Evolutionary conservation across 176 grass and related monocot species (phyloP), one percentile per base, ranked within the genome.

Genomic region (Elymus sibiricus): DNA sequence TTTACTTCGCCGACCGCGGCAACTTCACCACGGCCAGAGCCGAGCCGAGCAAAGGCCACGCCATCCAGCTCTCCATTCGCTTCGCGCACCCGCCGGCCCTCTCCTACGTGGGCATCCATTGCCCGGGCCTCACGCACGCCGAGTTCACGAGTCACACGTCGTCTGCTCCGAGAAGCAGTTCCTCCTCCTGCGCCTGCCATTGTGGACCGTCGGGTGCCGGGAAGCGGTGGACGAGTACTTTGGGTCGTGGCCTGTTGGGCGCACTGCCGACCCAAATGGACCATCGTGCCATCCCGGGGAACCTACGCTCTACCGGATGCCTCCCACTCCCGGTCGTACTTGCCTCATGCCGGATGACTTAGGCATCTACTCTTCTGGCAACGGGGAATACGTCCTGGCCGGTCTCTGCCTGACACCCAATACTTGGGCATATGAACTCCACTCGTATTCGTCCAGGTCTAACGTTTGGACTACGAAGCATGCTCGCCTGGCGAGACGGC

Each of bases 291-390:
- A 11, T 10, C 1, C 10, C 7, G 4, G 35, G 70, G 39, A 25
- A 27, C 24, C 70, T 7, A 7, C 40, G 46, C 42, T 15, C 1
- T 29, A 29, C n/a, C n/a, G 5, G 24, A 74, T 74, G 6, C 40
- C 21, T 47, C 13, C 4, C 7, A 11, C 0, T 1, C 6, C 5
- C 4, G 6, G 42, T 3, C n/a, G n/a, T 27, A 0, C 0, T 8
- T 16, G 0, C 5, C 39, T 26, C 24, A n/a, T 12, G 4, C 21
- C n/a, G 0, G 0, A 74, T 13, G 40, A 27, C 0, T 0, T 47
- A 1, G 40, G 6, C 13, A 47, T 74, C 5, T 27, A 11, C 69
- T 43, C 4, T 7, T 9, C 22, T 11, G 38, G 13, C 22, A 22
- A 22, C 1, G 67, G 67, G 37, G 17, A 72, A 25, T 72, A 40